Evolutionary conservation across 192 early-diverging fungal species (phyloP), one percentile per base, ranked within the genome.

Genomic region (Gigaspora rosea): DNA sequence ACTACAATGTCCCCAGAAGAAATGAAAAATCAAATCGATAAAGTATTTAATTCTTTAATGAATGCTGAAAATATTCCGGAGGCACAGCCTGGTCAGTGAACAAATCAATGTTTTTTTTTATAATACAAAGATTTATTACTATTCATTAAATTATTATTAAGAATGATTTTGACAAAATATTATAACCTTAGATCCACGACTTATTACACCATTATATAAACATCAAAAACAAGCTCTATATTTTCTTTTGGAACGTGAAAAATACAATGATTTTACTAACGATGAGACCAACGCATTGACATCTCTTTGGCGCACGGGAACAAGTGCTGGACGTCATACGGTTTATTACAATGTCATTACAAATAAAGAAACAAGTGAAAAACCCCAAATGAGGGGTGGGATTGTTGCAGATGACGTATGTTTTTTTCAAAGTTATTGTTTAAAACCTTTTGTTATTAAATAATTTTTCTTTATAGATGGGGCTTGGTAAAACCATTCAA

Each of bases 141-240:
- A 13, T 63, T 63, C 61, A 18, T 27, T 27, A 27, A 27, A 27
- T 1, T 12, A 63, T 63, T 33, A 35, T 63, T 33, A 33, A 5
- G 33, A 32, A 6, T 13, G 12, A 35, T 33, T 63, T 63, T 63
- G n/a, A 3, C 41, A 6, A 41, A n/a, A 41, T 41, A 41, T 15
- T 59, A 11, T 20, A 64, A 15, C 3, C 20, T 9, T 46, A 66
- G 64, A 66, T 66, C 7, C 33, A n/a, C 32, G 64, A 41, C n/a
- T 66, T 59, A 57, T 63, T 22, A 88, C 95, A 1, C 77, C 69
- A n/a, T 79, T 96, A 84, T 91, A 91, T 64, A 82, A 88, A 70
- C 92, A 96, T 80, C 95, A 96, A 73, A 91, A 90, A 71, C 95
- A 96, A 79, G 95, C 92, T 3, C 86, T 96, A 8, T 86, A 88